Evolutionary conservation across 768 basidiomycete species (phyloP).

Genomic region (Mycena belliarum): DNA sequence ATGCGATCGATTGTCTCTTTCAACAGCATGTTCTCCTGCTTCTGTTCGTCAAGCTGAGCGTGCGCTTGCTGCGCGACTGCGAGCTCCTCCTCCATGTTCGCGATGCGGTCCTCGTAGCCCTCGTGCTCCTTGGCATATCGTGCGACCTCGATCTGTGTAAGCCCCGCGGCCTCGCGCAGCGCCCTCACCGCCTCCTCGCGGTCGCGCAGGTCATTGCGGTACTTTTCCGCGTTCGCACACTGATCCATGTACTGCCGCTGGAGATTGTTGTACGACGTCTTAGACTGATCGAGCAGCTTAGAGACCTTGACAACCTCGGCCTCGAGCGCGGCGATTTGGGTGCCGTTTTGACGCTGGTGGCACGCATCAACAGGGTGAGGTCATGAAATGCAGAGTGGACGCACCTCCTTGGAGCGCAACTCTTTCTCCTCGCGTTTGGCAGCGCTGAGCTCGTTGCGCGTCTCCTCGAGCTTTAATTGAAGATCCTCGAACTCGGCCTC

Average conservation of each 20-base stretch:
- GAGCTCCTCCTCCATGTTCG: slow-evolving; percentile 72
- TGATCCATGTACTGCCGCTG: slow-evolving; percentile 92
- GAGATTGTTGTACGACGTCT: slow-evolving; percentile 70
- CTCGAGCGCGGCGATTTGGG: slow-evolving; percentile 72
- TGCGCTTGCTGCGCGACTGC: slow-evolving; percentile 69
- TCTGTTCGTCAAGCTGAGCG: slow-evolving; percentile 82
- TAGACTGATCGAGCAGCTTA: slow-evolving; percentile 72
- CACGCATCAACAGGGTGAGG: neutral
- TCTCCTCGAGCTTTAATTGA: slow-evolving; percentile 75
- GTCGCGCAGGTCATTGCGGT: slow-evolving; percentile 70
- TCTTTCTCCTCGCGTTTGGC: slow-evolving; percentile 94
- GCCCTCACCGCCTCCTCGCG: slow-evolving; percentile 74
- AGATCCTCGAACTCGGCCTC: slow-evolving; percentile 84
- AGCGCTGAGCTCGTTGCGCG: slow-evolving; percentile 70
- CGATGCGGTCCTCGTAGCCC: slow-evolving; percentile 70
- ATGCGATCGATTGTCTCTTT: slow-evolving; percentile 97
- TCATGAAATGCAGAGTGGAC: slow-evolving; percentile 13
- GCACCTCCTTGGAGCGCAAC: slow-evolving; percentile 80
- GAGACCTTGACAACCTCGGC: slow-evolving; percentile 77
- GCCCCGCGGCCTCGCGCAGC: slow-evolving; percentile 56
- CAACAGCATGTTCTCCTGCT: slow-evolving; percentile 88
- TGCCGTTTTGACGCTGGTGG: slow-evolving; percentile 58
- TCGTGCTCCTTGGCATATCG: slow-evolving; percentile 72
- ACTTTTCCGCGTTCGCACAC: slow-evolving; percentile 75
- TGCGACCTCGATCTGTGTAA: slow-evolving; percentile 64